Evolutionary conservation across 2,329 filamentous ascomycete genomes (phyloP), one percentile per base, ranked within the genome.

Genomic region (Pseudogymnoascus sp.): DNA sequence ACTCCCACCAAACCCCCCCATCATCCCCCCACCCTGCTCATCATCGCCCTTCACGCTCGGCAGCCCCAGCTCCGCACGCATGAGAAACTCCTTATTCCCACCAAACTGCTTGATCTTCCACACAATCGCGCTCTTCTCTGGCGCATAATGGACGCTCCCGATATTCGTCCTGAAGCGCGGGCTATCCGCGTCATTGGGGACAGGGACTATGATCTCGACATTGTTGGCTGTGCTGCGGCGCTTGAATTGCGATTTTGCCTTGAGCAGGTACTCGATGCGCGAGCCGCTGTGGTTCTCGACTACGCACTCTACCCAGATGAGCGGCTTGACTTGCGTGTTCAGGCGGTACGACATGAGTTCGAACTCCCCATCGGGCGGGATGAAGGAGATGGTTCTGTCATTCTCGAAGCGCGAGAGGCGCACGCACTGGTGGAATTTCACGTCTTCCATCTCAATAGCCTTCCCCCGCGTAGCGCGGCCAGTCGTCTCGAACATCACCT

Each of bases 41-140:
- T 97, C 93, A 68, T 97, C 93, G 59, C 93, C 93, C 67, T 94
- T 87, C 18, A 99, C 94, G 63, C 90, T 96, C 0, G 94, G 94
- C 45, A 99, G 79, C 59, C 94, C 94, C 10, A 99, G 82, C 78
- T 99, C 94, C 15, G 94, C 94, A 62, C 94, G 89, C 94, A 99
- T 99, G 69, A 99, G 81, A 71, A 99, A 99, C 73, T 99, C 94
- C 77, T 99, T 99, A 69, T 87, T 86, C n/a, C 94, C 94, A 48
- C 94, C 94, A 75, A 99, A 99, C 72, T 99, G 94, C 81, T 99
- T 99, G 75, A 99, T 99, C 81, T 99, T 99, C 94, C 94, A 99
- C 59, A 99, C 89, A 69, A 99, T 99, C 63, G 93, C 93, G 66
- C 90, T 95, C 72, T 96, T 93, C 76, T 99, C 94, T 0, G 94